Evolutionary conservation across 441 rosid genomes (phyloP), one percentile per base, ranked within the genome.

Genomic region (Macaranga tanarius): DNA sequence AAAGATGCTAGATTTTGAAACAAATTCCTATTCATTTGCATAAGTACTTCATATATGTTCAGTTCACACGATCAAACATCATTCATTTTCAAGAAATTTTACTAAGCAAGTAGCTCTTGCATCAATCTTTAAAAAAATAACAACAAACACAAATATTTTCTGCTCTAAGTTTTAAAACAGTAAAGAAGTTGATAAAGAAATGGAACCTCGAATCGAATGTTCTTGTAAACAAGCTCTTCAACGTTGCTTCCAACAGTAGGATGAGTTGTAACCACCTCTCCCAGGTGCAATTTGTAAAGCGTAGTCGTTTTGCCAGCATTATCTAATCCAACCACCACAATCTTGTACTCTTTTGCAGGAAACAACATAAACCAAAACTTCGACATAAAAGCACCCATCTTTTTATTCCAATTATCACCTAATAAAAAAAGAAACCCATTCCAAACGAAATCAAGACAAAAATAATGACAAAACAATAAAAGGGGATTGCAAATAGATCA

Each of bases 281-380:
- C 99, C 31, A 95, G 79, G 25, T 90, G 99, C 79, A 95, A 84
- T 76, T 93, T 93, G 76, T 95, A 95, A 83, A 95, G 97, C 65
- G 99, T 93, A 9, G 99, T 95, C 56, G 97, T 95, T 87, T 95
- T 95, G 23, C 98, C 98, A 3, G 98, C 99, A 82, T 95, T 93
- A 78, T 95, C 99, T 77, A 95, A 86, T 69, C 99, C 99, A 23
- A 95, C 98, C 38, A 95, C 98, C 60, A 90, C 95, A 47, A 95
- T 95, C 92, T 93, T 95, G 73, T 93, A 92, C 91, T 95, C 98
- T 79, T 93, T 93, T 5, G 95, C 97, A 17, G 98, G 98, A 79
- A 93, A 95, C 80, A 93, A 55, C 98, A 91, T 92, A 86, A 92
- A 95, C 99, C 99, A 95, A 74, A 92, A 89, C 89, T 79, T 90